Conservation (phyloP, 208 protist genomes). For the Blechomonas ayalai region DNA sequence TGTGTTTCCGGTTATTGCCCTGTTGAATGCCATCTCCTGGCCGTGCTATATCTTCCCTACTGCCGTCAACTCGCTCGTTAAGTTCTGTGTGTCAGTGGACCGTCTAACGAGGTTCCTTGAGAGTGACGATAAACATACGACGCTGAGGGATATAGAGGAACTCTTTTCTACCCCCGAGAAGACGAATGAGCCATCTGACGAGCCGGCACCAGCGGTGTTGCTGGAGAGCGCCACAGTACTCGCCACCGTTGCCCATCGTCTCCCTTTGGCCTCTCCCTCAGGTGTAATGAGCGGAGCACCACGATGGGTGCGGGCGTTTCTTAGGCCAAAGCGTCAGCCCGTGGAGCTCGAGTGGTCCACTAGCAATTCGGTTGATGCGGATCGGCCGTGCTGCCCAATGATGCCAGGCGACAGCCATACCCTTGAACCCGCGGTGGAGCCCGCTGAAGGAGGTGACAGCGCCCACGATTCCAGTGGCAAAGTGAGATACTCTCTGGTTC, state of each 20-base stretch:
- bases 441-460: no score
- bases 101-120: slow-evolving; percentile 72
- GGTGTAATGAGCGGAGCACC: no score
- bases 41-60: slow-evolving; percentile 75
- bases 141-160: not conserved
- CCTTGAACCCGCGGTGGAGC: no score
- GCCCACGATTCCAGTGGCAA: no score
- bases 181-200: not conserved
- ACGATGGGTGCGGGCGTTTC: slow-evolving; percentile 9
- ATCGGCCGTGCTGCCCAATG: not conserved
- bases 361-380: no score
- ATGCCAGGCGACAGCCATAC: not conserved
- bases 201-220: not conserved
- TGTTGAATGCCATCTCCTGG: slow-evolving; percentile 69
- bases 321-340: slow-evolving; percentile 5
- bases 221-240: not conserved
- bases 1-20: slow-evolving; percentile 72
- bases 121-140: slow-evolving; percentile 24
- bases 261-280: not conserved
- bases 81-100: slow-evolving; percentile 60
- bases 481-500: slow-evolving; percentile 9
- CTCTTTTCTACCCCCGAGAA: not conserved
- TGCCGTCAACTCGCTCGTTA: slow-evolving; percentile 34
- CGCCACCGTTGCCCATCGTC: slow-evolving; percentile 1
- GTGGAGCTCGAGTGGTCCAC: not conserved